Percentiles rank a stretch among this genome's conserved stretches.
Evolutionary conservation across 805 yeast genomes (phyloP).

Genomic region (Kodamaea kakaduensis): DNA sequence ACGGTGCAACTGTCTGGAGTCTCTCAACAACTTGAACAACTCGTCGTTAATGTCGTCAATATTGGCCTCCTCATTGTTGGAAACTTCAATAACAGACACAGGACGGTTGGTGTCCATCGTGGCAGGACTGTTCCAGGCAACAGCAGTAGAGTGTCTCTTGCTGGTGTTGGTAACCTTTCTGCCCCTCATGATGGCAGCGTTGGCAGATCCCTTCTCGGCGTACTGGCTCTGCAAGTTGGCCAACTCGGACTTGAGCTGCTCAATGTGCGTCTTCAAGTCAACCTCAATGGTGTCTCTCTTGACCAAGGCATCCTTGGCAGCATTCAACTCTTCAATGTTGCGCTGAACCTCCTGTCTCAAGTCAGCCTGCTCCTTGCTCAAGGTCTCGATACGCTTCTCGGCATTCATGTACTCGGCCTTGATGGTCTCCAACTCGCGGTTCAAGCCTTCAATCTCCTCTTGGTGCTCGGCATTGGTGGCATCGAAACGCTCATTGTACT

Average conservation of each 20-base stretch:
- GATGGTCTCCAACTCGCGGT: constrained; percentile 51
- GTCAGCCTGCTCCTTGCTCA: constrained; percentile 57
- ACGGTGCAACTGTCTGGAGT: constrained; percentile 66
- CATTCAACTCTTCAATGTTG: constrained; percentile 57
- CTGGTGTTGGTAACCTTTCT: constrained; percentile 33
- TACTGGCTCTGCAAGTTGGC: constrained; percentile 38
- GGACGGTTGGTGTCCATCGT: constrained; percentile 49
- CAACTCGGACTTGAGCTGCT: constrained; percentile 50
- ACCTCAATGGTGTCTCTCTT: constrained; percentile 62
- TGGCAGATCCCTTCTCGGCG: constrained; percentile 25
- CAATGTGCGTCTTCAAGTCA: constrained; percentile 61
- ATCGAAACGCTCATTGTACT: constrained; percentile 45
- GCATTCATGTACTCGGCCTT: constrained; percentile 57
- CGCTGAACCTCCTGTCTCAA: constrained; percentile 60
- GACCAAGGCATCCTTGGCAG: constrained; percentile 54
- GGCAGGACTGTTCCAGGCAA: constrained; percentile 31
- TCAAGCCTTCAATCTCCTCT: constrained; percentile 45
- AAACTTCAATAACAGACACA: constrained; percentile 58
- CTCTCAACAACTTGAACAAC: constrained; percentile 64
- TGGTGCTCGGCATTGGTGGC: constrained; percentile 45
- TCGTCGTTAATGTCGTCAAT: constrained; percentile 73
- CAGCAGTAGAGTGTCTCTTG: constrained; percentile 40
- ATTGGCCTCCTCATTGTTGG: constrained; percentile 49
- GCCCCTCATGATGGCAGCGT: constrained; percentile 20
- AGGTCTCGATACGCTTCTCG: constrained; percentile 53